phyloP scores from a whole-genome alignment of 352 stramenopile genomes.

The Phytophthora uliginosa region DNA sequence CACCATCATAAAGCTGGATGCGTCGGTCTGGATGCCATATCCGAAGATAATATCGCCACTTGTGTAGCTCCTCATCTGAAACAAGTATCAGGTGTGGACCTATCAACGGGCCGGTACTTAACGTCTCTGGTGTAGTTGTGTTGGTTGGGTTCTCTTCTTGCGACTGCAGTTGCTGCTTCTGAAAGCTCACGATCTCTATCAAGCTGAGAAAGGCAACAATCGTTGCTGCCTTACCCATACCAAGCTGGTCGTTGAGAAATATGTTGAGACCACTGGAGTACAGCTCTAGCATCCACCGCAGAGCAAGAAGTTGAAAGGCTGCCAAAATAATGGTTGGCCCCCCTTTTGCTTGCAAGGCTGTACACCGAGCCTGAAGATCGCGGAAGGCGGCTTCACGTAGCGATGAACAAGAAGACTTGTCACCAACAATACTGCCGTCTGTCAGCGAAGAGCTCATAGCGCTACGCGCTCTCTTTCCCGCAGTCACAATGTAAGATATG shows the following conservation, averaged over 20 bases:
- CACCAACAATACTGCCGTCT: constrained; percentile 6
- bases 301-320: constrained; percentile 78
- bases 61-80: constrained; percentile 79
- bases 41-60: constrained; percentile 81
- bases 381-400: constrained; percentile 37
- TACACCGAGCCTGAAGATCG: constrained; percentile 39
- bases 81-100: constrained; percentile 86
- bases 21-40: constrained; percentile 59
- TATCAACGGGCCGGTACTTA: constrained; percentile 1
- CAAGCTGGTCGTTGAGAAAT: constrained; percentile 88
- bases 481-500: constrained; percentile 57
- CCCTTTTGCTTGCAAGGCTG: constrained; percentile 29
- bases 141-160: constrained; percentile 7
- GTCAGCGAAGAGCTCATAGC: constrained; percentile 46
- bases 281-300: constrained; percentile 88
- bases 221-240: constrained; percentile 87
- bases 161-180: constrained; percentile 23
- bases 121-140: constrained; percentile 1
- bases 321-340: constrained; percentile 61
- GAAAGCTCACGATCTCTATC: constrained; percentile 48
- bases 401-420: constrained; percentile 22
- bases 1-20: constrained; percentile 70
- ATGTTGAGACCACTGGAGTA: constrained; percentile 73
- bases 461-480: constrained; percentile 57
- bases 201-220: constrained; percentile 81